Conservation (phyloP, 2,329 filamentous ascomycete genomes). For the Fusarium buharicum region DNA sequence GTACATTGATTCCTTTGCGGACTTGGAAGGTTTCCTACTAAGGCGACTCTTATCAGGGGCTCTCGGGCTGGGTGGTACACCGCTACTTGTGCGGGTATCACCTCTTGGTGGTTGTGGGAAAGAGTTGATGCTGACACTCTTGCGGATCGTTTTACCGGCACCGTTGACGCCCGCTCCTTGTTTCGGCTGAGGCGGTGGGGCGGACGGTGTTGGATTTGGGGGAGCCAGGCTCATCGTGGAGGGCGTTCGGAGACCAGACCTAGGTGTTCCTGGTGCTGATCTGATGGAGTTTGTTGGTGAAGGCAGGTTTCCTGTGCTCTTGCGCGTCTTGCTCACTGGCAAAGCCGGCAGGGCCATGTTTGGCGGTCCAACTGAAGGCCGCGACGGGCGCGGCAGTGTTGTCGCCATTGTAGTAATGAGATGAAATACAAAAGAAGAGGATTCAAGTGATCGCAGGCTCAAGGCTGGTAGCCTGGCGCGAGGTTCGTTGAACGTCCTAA, state of each 20-base stretch:
- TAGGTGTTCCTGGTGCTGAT: slow-evolving; percentile 61
- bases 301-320: slow-evolving; percentile 65
- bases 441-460: slow-evolving; percentile 34
- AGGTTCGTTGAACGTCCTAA: slow-evolving; percentile 35
- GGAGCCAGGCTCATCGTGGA: slow-evolving; percentile 65
- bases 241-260: slow-evolving; percentile 68
- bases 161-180: slow-evolving; percentile 65
- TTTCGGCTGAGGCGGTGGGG: slow-evolving; percentile 66
- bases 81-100: slow-evolving; percentile 63
- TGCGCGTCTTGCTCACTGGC: slow-evolving; percentile 77
- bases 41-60: slow-evolving; percentile 60
- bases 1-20: slow-evolving; percentile 64
- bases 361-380: slow-evolving; percentile 76
- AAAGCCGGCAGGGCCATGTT: slow-evolving; percentile 78
- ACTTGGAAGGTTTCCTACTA: slow-evolving; percentile 63
- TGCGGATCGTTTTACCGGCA: slow-evolving; percentile 77
- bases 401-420: slow-evolving; percentile 53
- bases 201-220: slow-evolving; percentile 63
- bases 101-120: slow-evolving; percentile 90
- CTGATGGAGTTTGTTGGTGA: slow-evolving; percentile 51
- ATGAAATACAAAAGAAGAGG: slow-evolving; percentile 18
- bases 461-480: slow-evolving; percentile 35
- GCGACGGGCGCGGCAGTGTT: slow-evolving; percentile 72
- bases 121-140: slow-evolving; percentile 91
- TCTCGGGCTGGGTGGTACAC: slow-evolving; percentile 70